Conservation (phyloP, 139 green algal species). For the Penium margaritaceum region DNA sequence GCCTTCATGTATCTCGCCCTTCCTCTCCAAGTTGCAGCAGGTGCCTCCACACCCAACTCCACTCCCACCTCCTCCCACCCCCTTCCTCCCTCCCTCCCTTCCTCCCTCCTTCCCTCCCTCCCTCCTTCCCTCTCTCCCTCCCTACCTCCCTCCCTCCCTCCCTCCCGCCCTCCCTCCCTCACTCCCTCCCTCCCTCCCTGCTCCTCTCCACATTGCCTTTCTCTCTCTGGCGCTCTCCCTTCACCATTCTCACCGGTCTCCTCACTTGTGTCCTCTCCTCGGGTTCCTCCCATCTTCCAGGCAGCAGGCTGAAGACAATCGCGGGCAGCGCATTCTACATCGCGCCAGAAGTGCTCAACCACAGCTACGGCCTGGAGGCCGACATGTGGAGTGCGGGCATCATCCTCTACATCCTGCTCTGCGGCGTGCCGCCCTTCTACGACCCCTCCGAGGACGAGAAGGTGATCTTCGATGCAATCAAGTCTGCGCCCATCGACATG, state of each 20-base stretch:
- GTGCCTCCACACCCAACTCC: too few species aligned
- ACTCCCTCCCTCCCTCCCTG: neutral
- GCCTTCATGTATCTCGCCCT: too few species aligned
- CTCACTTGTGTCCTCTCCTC: neutral
- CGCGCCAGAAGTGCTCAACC: constrained; percentile 70
- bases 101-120: too few species aligned
- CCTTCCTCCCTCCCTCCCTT: too few species aligned
- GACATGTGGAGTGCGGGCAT: constrained; percentile 89
- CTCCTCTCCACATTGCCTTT: neutral
- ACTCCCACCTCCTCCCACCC: too few species aligned
- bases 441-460: neutral
- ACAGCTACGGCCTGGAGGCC: constrained; percentile 69
- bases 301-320: too few species aligned
- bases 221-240: too few species aligned
- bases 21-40: too few species aligned
- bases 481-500: too few species aligned
- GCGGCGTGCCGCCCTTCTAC: constrained; percentile 84
- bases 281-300: neutral
- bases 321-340: too few species aligned
- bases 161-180: neutral
- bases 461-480: neutral
- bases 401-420: constrained; percentile 93
- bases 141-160: too few species aligned
- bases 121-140: too few species aligned
- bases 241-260: neutral